Conservation (phyloP, 768 basidiomycete genomes). For the Boletus pseudo-olivaceus region DNA sequence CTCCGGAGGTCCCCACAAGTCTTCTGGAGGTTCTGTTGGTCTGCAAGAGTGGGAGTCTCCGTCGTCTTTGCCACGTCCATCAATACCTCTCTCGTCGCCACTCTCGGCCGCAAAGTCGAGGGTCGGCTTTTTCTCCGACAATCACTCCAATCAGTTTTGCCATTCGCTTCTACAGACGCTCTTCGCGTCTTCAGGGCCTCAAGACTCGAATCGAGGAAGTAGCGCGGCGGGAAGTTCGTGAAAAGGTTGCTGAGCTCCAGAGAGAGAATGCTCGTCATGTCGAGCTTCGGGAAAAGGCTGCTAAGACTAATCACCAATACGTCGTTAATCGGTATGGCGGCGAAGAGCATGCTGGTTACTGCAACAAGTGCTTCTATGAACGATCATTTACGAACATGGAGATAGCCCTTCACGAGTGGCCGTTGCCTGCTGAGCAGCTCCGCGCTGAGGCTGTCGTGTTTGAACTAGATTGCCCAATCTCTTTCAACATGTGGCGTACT, state of each 20-base stretch:
- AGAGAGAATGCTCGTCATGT: constrained; percentile 21
- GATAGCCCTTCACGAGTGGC: constrained; percentile 45
- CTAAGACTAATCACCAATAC: constrained; percentile 4
- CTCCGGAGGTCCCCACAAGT: constrained; percentile 31
- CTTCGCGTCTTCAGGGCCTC: constrained; percentile 23
- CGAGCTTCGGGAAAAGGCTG: constrained; percentile 9
- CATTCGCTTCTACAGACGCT: constrained; percentile 33
- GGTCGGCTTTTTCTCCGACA: constrained; percentile 35
- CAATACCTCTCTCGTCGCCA: constrained; percentile 34
- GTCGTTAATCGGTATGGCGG: neutral
- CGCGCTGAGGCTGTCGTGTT: constrained; percentile 36
- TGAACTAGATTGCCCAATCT: constrained; percentile 38
- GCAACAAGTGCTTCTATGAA: constrained; percentile 32
- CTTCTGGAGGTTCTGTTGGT: constrained; percentile 31
- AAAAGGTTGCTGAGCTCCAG: constrained; percentile 31
- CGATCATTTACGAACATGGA: constrained; percentile 15
- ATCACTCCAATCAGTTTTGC: constrained; percentile 25
- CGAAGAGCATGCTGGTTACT: constrained; percentile 3
- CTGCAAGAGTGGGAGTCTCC: constrained; percentile 26
- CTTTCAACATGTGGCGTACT: constrained; percentile 43
- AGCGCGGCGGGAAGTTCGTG: constrained; percentile 18
- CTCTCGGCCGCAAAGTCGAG: constrained; percentile 1
- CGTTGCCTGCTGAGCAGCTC: constrained; percentile 32
- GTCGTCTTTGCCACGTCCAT: constrained; percentile 27
- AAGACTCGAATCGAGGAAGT: constrained; percentile 29